phyloP scores from a whole-genome alignment of 2,329 filamentous ascomycete genomes.

The Neopestalotiopsis clavispora region DNA sequence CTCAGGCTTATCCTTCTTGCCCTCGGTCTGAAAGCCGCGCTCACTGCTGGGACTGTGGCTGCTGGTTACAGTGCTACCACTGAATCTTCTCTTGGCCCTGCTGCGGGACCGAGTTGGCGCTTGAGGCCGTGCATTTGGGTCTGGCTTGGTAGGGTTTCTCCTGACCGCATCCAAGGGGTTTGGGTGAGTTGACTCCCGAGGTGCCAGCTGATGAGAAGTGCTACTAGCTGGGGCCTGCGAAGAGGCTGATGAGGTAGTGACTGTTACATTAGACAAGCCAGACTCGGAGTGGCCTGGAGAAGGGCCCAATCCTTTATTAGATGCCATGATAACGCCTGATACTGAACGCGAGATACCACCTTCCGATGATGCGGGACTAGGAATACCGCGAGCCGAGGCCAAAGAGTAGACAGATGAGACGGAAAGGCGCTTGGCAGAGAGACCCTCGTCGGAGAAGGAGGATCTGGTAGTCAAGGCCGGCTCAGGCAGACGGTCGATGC shows the following conservation, averaged over 20 bases:
- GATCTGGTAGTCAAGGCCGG: conserved; percentile 49
- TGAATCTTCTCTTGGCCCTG: conserved; percentile 75
- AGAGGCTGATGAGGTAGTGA: conserved; percentile 55
- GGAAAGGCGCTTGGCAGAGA: conserved; percentile 68
- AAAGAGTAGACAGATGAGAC: conserved; percentile 76
- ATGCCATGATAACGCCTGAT: conserved; percentile 53
- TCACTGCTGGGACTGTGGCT: conserved; percentile 82
- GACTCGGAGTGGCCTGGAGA: conserved; percentile 54
- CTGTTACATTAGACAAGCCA: conserved; percentile 55
- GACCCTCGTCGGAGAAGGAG: conserved; percentile 52
- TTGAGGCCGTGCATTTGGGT: conserved; percentile 43
- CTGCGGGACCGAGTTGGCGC: conserved; percentile 65
- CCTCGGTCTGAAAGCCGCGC: conserved; percentile 43
- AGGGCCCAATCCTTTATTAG: conserved; percentile 44
- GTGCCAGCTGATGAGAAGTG: conserved; percentile 51
- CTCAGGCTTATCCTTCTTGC: conserved; percentile 63
- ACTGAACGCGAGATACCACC: conserved; percentile 44
- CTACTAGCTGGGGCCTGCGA: conserved; percentile 43
- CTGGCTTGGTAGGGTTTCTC: conserved; percentile 41
- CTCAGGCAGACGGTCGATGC: conserved; percentile 50
- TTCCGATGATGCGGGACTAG: conserved; percentile 61
- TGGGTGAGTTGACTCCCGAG: conserved; percentile 44
- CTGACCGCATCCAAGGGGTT: conserved; percentile 53
- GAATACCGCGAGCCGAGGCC: conserved; percentile 61
- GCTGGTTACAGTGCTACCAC: conserved; percentile 80